Conservation (phyloP, 352 stramenopile genomes). For the Phytophthora macrochlamydospora region DNA sequence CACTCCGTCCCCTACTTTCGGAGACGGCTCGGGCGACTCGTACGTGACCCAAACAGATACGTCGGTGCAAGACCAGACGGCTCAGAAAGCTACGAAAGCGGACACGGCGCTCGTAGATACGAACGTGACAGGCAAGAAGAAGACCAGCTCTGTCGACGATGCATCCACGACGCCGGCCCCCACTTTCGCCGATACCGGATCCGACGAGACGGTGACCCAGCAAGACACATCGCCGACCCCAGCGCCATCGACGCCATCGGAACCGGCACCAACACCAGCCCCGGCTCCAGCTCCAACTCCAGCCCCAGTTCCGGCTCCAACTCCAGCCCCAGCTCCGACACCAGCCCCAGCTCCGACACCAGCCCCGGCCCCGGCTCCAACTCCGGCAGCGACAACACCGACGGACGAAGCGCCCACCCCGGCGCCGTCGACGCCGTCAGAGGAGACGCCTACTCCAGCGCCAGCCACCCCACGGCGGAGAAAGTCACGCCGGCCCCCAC, state of each 20-base stretch:
- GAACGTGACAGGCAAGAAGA: slow-evolving; percentile 4
- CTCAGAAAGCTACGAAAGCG: slow-evolving; percentile 8
- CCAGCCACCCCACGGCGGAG: slow-evolving; percentile 3
- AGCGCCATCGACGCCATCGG: too few species aligned
- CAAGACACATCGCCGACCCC: slow-evolving; percentile 3
- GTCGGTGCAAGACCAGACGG: not conserved
- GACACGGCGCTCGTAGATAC: slow-evolving; percentile 17
- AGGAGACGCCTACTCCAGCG: slow-evolving; percentile 9
- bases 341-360: not conserved
- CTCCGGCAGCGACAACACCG: not conserved
- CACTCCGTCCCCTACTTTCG: slow-evolving; percentile 19
- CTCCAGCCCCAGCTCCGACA: not conserved
- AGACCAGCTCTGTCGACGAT: not conserved
- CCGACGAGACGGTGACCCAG: slow-evolving; percentile 17
- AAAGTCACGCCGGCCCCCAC: slow-evolving; percentile 8
- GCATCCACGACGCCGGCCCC: slow-evolving; percentile 23
- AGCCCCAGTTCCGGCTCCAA: slow-evolving; percentile 3
- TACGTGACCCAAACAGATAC: slow-evolving; percentile 14
- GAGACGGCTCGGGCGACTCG: slow-evolving; percentile 5
- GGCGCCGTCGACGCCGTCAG: slow-evolving; percentile 19
- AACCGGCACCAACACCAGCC: too few species aligned
- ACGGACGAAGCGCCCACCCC: slow-evolving; percentile 10
- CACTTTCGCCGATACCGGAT: slow-evolving; percentile 21
- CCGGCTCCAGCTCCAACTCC: slow-evolving; percentile 6
- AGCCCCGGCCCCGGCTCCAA: slow-evolving; percentile 4